Base-by-base conservation (phyloP, 495 filamentous ascomycete species). In the Annulohypoxylon maeteangense region DNA sequence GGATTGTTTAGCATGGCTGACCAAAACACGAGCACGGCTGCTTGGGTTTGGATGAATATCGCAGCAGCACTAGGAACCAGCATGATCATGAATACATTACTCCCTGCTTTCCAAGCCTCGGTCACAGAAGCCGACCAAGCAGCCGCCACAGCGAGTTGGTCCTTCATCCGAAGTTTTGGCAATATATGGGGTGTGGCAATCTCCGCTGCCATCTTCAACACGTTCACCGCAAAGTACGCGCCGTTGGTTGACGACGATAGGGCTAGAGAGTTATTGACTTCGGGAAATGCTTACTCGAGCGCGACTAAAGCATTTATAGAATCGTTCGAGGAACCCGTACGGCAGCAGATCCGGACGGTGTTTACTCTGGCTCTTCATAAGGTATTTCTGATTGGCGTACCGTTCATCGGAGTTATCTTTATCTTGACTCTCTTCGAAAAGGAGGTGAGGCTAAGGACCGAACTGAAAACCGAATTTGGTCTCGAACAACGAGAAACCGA, bases 181-280 rank as follows among this genome's bases (percentile, higher is more conserved):
- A 55, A 61, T 40, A 78, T 87, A 25, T 87, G 85, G 85, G 86
- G 84, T 1, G 80, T 85, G 0, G 70, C 85, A 0, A 78, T 89
- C 34, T 82, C 87, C 5, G 75, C 80, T 0, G 79, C 81, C 2
- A 78, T 87, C 10, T 88, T 89, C 76, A 86, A 86, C 72, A 79
- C 76, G 48, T 78, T 71, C 10, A 74, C 79, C 12, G 64, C 58
- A 12, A 20, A 64, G 47, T 59, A 78, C 14, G 54, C 67, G 22
- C 27, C 57, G 11, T 27, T 47, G 32, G 72, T 83, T 29, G 70
- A 31, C 0, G 75, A 82, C 45, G 16, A 65, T 0, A 73, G 27
- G 7, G 76, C 67, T 8, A 62, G 74, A 16, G 48, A 27, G 5
- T 22, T 62, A 23, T 36, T 78, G 22, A 66, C 29, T 7, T 67